Base-by-base conservation (phyloP, 306 rosid species). In the Oemleria cerasiformis region DNA sequence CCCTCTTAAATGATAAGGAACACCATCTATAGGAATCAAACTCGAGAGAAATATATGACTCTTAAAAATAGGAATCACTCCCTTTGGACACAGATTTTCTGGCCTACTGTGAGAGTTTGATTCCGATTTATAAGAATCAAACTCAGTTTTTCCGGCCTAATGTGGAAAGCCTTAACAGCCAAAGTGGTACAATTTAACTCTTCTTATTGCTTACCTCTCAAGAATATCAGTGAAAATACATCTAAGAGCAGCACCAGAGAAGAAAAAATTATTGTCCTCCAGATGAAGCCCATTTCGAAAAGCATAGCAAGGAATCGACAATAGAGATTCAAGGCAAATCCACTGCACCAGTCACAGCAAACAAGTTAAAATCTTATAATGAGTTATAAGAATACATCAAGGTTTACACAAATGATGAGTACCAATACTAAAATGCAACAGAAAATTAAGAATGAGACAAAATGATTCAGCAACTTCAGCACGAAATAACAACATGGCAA, bases 301-400 rank as follows among this genome's bases (percentile, higher is more conserved):
- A 71, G 97, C 89, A 71, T 67, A 56, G 62, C 77, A 70, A 51
- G 94, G 94, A 81, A 91, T 85, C 38, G 92, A 90, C 71, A 90
- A 73, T 80, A 93, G 86, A 70, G 88, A 86, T 77, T 93, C 97
- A 8, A 90, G 84, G 86, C 97, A 90, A 78, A 69, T 85, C 98
- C 98, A 90, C 98, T 93, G 90, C 73, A 80, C 65, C 72, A 79
- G 65, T 48, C 68, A 82, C 58, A 73, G 73, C 19, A 38, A 59
- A 68, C 50, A 49, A 56, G 77, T 83, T 75, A 64, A 41, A 70
- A 66, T 9, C 62, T 54, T 69, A 44, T 53, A 51, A n/a, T 56
- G 58, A 20, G 19, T 42, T 55, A 65, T 14, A 50, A 5, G 39
- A 43, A 59, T 44, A 72, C n/a, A 60, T 50, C 63, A 15, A 50